These are phyloP conservation scores for Emmonsiellopsis sp. DNA, from an alignment of 2,329 filamentous ascomycete genomes.

Conservation along the genomic window DNA sequence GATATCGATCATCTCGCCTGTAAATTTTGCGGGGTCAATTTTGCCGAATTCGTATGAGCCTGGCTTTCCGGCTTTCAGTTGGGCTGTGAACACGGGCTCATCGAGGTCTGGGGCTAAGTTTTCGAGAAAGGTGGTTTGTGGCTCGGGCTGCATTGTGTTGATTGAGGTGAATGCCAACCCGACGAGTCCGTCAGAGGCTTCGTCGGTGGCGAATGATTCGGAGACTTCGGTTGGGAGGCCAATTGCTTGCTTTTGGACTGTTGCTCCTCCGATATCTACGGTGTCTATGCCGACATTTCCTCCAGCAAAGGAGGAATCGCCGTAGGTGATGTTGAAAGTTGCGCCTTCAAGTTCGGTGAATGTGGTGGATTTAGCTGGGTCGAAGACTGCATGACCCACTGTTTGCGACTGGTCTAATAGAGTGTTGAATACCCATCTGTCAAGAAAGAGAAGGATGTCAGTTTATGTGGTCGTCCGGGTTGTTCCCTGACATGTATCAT, in stretches of 20 bases:
- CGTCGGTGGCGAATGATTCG: slow-evolving; percentile 41
- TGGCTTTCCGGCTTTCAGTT: slow-evolving; percentile 50
- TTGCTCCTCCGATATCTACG: slow-evolving; percentile 54
- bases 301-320: slow-evolving; percentile 54
- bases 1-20: slow-evolving; percentile 53
- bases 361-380: slow-evolving; percentile 44
- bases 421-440: slow-evolving; percentile 61
- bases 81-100: slow-evolving; percentile 61
- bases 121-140: slow-evolving; percentile 66
- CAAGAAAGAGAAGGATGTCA: not conserved
- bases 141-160: slow-evolving; percentile 53
- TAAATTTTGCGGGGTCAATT: slow-evolving; percentile 57
- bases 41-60: slow-evolving; percentile 67
- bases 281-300: slow-evolving; percentile 59
- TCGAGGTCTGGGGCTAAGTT: slow-evolving; percentile 55
- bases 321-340: slow-evolving; percentile 55
- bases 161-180: slow-evolving; percentile 52
- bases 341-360: slow-evolving; percentile 42
- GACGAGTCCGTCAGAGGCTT: slow-evolving; percentile 51
- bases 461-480: not conserved
- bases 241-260: slow-evolving; percentile 53
- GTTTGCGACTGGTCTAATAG: slow-evolving; percentile 40
- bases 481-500: not conserved
- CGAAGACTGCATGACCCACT: slow-evolving; percentile 47
- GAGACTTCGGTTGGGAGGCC: slow-evolving; percentile 57